Conservation (phyloP, 2,329 filamentous ascomycete genomes). For the Lasiodiplodia sp. region DNA sequence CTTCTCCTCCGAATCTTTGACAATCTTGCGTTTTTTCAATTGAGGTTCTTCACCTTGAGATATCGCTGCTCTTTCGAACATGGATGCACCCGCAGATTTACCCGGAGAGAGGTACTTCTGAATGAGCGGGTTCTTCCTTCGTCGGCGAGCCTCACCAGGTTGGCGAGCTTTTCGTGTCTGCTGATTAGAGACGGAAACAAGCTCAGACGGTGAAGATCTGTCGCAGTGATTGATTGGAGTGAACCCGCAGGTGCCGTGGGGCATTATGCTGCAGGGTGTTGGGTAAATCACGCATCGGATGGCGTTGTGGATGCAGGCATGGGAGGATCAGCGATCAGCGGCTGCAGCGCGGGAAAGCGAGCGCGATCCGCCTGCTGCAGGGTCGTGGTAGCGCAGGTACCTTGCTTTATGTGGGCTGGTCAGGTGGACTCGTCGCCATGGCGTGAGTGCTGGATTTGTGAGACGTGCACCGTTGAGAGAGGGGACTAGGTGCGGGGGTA, state of each 20-base stretch:
- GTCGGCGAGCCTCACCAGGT: neutral
- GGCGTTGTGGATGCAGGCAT: conserved; percentile 1
- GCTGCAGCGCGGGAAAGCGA: conserved; percentile 1
- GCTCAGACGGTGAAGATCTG: neutral
- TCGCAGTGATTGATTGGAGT: conserved; percentile 17
- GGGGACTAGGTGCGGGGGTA: conserved; percentile 4
- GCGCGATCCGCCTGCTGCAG: neutral
- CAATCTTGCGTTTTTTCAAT: conserved; percentile 10
- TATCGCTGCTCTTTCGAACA: conserved; percentile 27
- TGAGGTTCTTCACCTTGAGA: conserved; percentile 14
- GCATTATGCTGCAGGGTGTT: conserved; percentile 1
- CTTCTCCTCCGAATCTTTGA: neutral
- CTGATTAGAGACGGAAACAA: neutral
- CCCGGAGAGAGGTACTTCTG: conserved; percentile 12
- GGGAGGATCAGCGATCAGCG: conserved; percentile 15
- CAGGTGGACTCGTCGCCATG: neutral
- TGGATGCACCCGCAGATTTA: conserved; percentile 4
- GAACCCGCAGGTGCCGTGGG: neutral
- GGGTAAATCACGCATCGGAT: neutral
- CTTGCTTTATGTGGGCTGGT: conserved; percentile 1
- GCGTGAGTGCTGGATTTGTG: conserved; percentile 6
- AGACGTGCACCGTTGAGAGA: conserved; percentile 7
- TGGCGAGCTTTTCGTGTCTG: neutral
- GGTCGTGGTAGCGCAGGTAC: neutral
- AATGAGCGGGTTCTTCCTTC: conserved; percentile 12